These are phyloP conservation scores for Phytophthora ohioensis DNA, from an alignment of 352 stramenopile genomes.

Conservation along the genomic window DNA sequence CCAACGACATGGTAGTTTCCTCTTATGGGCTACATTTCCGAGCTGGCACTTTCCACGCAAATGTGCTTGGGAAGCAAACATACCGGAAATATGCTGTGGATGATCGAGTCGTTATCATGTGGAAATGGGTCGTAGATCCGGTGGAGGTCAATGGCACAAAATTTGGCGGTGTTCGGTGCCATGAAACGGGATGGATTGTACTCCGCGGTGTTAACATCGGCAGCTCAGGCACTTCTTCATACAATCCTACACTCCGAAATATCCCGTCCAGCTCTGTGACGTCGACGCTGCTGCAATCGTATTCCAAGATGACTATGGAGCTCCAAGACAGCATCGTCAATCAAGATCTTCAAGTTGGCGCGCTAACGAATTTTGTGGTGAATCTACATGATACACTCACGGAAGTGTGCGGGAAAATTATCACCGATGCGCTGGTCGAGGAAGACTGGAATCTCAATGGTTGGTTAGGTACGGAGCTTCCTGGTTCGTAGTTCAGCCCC, in stretches of 20 bases:
- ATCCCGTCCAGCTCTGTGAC: conserved; percentile 1
- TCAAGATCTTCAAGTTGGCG: conserved; percentile 46
- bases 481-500: background rate
- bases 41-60: conserved; percentile 31
- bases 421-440: conserved; percentile 51
- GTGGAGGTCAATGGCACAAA: conserved; percentile 44
- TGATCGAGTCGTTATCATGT: conserved; percentile 49
- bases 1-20: conserved; percentile 31
- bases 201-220: conserved; percentile 13
- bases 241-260: background rate
- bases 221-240: background rate
- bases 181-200: conserved; percentile 47
- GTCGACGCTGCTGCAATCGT: conserved; percentile 56
- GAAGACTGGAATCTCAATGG: conserved; percentile 53
- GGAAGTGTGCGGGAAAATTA: conserved; percentile 38
- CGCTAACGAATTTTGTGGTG: conserved; percentile 51
- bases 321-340: conserved; percentile 59
- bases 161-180: conserved; percentile 42
- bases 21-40: conserved; percentile 40
- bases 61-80: conserved; percentile 55
- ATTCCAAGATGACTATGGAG: conserved; percentile 56
- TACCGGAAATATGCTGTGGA: conserved; percentile 47
- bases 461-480: conserved; percentile 14
- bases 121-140: conserved; percentile 56
- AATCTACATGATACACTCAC: conserved; percentile 43